phyloP scores from a whole-genome alignment of 2,329 filamentous ascomycete species.

The Orbilia javanica region DNA sequence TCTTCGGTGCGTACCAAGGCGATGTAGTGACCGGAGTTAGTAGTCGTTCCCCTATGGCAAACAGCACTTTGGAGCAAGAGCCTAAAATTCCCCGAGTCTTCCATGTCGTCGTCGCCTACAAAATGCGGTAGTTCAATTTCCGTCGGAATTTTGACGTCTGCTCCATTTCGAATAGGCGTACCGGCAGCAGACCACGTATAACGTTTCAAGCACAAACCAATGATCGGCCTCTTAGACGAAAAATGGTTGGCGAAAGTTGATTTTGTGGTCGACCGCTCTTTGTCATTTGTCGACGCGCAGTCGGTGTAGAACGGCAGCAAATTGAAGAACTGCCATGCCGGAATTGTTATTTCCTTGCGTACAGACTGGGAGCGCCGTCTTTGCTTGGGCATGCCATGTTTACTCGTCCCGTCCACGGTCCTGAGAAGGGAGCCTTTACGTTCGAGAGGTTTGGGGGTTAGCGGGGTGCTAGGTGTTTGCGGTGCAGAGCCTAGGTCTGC shows the following conservation, averaged over 20 bases:
- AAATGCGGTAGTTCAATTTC: conserved; percentile 88
- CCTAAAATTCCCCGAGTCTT: conserved; percentile 85
- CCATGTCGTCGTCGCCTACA: conserved; percentile 81
- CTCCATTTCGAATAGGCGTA: conserved; percentile 78
- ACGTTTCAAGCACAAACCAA: conserved; percentile 92
- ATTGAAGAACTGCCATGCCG: conserved; percentile 97
- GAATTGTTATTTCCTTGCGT: conserved; percentile 88
- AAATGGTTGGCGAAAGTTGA: conserved; percentile 80
- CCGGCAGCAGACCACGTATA: conserved; percentile 82
- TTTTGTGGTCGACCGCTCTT: conserved; percentile 59
- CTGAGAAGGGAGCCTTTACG: conserved; percentile 57
- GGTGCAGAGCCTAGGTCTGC: conserved; percentile 65
- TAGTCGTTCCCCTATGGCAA: conserved; percentile 86
- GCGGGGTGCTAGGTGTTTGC: conserved; percentile 60
- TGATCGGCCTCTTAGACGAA: conserved; percentile 81
- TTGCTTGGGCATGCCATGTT: conserved; percentile 66
- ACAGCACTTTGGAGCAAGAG: conserved; percentile 90
- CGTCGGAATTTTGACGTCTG: conserved; percentile 90
- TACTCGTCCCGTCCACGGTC: conserved; percentile 64
- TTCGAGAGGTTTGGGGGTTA: conserved; percentile 58
- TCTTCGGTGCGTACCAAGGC: conserved; percentile 82
- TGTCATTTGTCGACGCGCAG: conserved; percentile 41
- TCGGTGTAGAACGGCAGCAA: conserved; percentile 66
- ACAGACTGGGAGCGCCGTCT: conserved; percentile 68
- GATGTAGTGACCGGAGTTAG: conserved; percentile 92